phyloP scores from a whole-genome alignment of 768 basidiomycete genomes.

The Lenzites betulinus region DNA sequence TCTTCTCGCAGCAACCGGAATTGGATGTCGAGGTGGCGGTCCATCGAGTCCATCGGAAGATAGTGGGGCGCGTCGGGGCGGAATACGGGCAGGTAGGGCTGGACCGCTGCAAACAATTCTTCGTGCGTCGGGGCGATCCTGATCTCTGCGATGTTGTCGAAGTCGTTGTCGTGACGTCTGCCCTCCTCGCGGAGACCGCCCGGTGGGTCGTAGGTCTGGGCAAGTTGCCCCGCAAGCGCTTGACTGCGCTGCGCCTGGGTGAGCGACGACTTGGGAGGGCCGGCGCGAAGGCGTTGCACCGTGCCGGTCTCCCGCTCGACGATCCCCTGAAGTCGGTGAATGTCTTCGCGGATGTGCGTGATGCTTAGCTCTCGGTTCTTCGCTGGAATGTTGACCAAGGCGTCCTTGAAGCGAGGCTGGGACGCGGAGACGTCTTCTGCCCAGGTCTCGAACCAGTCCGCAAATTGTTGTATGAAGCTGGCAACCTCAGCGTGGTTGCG shows the following conservation, averaged over 20 bases:
- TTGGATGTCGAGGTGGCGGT: conserved; percentile 69
- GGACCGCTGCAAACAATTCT: conserved; percentile 52
- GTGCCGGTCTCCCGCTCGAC: conserved; percentile 26
- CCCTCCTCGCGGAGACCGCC: conserved; percentile 44
- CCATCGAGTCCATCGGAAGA: conserved; percentile 57
- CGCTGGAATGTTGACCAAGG: conserved; percentile 4
- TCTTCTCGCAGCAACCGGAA: conserved; percentile 78
- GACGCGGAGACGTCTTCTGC: conserved; percentile 21
- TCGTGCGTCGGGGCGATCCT: conserved; percentile 70
- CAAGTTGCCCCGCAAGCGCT: conserved; percentile 23
- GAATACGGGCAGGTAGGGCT: conserved; percentile 65
- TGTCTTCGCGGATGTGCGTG: conserved; percentile 16
- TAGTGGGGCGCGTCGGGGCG: conserved; percentile 64
- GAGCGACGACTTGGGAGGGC: conserved; percentile 1
- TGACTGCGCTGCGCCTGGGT: conserved; percentile 8
- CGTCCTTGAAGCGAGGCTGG: conserved; percentile 27
- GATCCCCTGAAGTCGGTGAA: conserved; percentile 28
- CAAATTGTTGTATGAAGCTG: conserved; percentile 25
- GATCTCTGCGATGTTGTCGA: conserved; percentile 54
- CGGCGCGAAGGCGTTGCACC: conserved; percentile 2
- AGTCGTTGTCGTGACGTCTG: conserved; percentile 72
- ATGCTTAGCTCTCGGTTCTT: conserved; percentile 18
- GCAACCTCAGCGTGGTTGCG: conserved; percentile 21
- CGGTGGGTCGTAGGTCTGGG: conserved; percentile 24
- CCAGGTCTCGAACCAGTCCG: conserved; percentile 30